Conservation (phyloP, 148 eudicot genomes). For the Diospyros lotus region DNA sequence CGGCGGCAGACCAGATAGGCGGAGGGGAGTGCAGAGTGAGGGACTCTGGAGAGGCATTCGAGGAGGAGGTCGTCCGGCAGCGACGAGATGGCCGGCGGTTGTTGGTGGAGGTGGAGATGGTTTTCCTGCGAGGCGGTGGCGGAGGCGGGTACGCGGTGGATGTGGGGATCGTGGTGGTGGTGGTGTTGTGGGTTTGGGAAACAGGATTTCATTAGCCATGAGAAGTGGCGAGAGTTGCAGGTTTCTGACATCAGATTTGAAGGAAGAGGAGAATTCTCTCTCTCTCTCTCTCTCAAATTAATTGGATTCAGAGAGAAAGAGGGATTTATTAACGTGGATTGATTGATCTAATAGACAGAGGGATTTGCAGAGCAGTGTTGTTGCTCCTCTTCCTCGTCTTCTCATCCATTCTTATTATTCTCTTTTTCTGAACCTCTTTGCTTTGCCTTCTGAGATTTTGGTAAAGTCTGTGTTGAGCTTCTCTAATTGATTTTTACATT, state of each 20-base stretch:
- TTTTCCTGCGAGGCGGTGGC: not conserved
- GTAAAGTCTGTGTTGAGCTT: no score
- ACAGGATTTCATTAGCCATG: conserved; percentile 73
- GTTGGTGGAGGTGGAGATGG: conserved; percentile 9
- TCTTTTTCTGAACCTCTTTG: no score
- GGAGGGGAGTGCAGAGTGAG: conserved; percentile 48
- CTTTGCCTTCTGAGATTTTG: no score
- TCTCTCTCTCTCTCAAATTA: conserved; percentile 9
- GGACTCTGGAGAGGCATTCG: conserved; percentile 52
- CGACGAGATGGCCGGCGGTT: conserved; percentile 35
- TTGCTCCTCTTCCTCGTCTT: no score
- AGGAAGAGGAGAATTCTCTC: not conserved
- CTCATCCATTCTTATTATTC: no score
- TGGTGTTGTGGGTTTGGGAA: conserved; percentile 50
- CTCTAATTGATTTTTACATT: no score
- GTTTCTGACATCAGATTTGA: conserved; percentile 22
- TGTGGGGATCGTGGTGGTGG: conserved; percentile 23
- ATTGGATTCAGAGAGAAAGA: not conserved
- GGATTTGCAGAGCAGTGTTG: no score
- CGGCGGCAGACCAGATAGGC: conserved; percentile 61
- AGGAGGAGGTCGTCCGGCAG: conserved; percentile 73
- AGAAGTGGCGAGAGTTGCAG: conserved; percentile 71
- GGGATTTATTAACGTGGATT: no score
- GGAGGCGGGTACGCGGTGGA: conserved; percentile 16
- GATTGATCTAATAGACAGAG: no score